Conservation (phyloP, 2,329 filamentous ascomycete genomes). For the Massarina eburnea region DNA sequence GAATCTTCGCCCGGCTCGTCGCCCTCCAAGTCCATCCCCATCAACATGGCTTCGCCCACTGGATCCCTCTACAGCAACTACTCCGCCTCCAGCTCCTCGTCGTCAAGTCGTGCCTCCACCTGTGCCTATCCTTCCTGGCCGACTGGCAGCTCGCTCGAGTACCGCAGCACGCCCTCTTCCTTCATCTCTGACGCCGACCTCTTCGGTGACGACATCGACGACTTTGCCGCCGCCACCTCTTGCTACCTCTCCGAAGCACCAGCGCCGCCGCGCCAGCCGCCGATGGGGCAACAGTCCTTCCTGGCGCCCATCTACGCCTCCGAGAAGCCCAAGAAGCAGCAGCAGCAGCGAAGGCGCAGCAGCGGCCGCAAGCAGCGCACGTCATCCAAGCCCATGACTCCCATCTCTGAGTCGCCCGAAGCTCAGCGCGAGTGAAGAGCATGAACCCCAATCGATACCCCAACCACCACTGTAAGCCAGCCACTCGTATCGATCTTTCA, state of each 20-base stretch:
- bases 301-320: conserved; percentile 43
- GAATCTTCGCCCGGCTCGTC: conserved; percentile 39
- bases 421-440: conserved; percentile 36
- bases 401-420: conserved; percentile 45
- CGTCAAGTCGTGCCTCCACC: conserved; percentile 32
- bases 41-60: conserved; percentile 41
- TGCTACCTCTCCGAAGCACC: conserved; percentile 44
- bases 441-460: conserved; percentile 3
- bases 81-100: conserved; percentile 26
- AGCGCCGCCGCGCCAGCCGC: conserved; percentile 41
- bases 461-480: conserved; percentile 18
- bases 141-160: conserved; percentile 39
- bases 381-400: conserved; percentile 46
- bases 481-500: conserved; percentile 2
- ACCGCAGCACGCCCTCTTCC: conserved; percentile 41
- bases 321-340: conserved; percentile 42
- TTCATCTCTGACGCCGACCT: conserved; percentile 47
- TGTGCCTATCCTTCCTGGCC: conserved; percentile 48
- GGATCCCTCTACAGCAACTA: conserved; percentile 41
- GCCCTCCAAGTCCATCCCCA: conserved; percentile 42
- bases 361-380: conserved; percentile 44
- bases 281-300: conserved; percentile 40
- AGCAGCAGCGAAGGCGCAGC: conserved; percentile 39
- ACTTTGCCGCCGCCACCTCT: conserved; percentile 21
- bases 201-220: conserved; percentile 42